Evolutionary conservation across 176 grass and related monocot genomes (phyloP).

Genomic region (Chrysopogon serrulatus): DNA sequence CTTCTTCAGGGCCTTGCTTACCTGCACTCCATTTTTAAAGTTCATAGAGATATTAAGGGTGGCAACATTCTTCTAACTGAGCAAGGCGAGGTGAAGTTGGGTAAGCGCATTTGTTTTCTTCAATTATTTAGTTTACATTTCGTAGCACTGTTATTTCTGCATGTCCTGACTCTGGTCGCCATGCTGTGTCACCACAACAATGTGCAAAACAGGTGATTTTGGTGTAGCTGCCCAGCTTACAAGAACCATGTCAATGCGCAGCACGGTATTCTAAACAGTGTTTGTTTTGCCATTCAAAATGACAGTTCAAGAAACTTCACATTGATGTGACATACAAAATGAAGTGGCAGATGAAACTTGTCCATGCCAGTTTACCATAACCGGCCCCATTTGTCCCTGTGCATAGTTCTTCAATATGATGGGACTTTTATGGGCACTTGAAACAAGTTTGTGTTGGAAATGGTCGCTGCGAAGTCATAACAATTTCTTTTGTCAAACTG

Average conservation of each 20-base stretch:
- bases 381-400: background rate
- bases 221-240: slow-evolving; percentile 98
- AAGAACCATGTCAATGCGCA: slow-evolving; percentile 99
- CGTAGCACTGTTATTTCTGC: slow-evolving; percentile 12
- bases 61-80: slow-evolving; percentile 98
- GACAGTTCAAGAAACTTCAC: background rate
- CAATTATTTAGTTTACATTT: slow-evolving; percentile 27
- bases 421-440: background rate
- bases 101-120: slow-evolving; percentile 45
- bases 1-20: slow-evolving; percentile 90
- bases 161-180: background rate
- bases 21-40: slow-evolving; percentile 99
- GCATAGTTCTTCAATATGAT: background rate
- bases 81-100: slow-evolving; percentile 99
- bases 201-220: slow-evolving; percentile 83
- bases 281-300: slow-evolving; percentile 27
- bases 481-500: background rate
- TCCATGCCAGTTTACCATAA: background rate
- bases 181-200: slow-evolving; percentile 14
- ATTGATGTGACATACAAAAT: background rate
- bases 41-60: slow-evolving; percentile 99
- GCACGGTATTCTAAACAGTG: slow-evolving; percentile 63
- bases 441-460: slow-evolving; percentile 11
- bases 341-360: slow-evolving; percentile 10
- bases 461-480: background rate